phyloP scores from a whole-genome alignment of 2,329 filamentous ascomycete genomes.

The Ophiostoma tasmaniense region DNA sequence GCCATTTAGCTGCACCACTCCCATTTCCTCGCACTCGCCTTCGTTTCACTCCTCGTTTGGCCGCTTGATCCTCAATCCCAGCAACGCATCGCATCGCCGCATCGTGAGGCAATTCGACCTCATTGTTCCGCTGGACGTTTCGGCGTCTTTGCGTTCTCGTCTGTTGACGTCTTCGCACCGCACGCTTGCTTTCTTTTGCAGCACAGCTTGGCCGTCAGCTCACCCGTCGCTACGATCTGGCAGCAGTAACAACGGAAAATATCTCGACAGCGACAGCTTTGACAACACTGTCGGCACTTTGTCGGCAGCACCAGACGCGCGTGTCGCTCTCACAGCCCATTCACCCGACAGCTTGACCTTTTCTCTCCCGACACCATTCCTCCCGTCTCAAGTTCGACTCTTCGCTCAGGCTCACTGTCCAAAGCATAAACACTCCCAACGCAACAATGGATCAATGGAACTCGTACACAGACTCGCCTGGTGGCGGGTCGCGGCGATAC shows the following conservation, averaged over 20 bases:
- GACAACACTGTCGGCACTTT: not conserved
- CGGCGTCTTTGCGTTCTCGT: not conserved
- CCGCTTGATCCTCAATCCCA: constrained; percentile 5
- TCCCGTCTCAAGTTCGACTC: not conserved
- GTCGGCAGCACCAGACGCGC: not conserved
- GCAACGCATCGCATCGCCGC: not conserved
- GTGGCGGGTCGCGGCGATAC: constrained; percentile 56
- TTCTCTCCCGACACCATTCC: not conserved
- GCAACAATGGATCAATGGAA: constrained; percentile 55
- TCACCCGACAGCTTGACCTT: not conserved
- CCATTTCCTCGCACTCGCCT: not conserved
- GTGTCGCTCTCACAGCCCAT: not conserved
- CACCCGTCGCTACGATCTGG: not conserved
- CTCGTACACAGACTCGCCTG: constrained; percentile 56
- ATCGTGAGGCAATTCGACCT: constrained; percentile 4
- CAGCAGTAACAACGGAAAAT: not conserved
- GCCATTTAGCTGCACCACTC: constrained; percentile 10
- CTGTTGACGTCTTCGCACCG: constrained; percentile 2
- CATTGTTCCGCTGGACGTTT: constrained; percentile 2
- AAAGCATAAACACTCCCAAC: not conserved
- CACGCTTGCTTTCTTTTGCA: not conserved
- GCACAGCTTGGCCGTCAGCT: not conserved
- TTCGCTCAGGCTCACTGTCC: not conserved
- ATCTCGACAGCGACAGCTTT: not conserved
- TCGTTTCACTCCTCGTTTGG: not conserved